Conservation (phyloP, 1,139 yeast species). For the Saccharomyces hybrid region DNA sequence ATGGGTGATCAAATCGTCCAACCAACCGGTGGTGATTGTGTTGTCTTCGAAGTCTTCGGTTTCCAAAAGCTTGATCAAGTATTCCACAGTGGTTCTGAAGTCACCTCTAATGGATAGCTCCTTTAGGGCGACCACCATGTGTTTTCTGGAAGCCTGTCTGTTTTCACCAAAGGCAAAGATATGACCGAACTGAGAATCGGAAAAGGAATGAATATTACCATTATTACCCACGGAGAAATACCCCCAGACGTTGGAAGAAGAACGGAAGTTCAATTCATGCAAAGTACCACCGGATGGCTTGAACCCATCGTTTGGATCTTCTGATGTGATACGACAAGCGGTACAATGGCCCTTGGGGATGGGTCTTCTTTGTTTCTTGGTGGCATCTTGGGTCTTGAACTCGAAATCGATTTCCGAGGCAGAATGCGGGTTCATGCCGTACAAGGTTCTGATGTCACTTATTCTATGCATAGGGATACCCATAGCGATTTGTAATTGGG, state of each 20-base stretch:
- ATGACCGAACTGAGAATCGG: constrained; percentile 98
- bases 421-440: constrained; percentile 94
- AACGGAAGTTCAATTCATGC: constrained; percentile 92
- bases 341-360: constrained; percentile 97
- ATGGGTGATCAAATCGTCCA: constrained; percentile 88
- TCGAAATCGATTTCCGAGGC: constrained; percentile 87
- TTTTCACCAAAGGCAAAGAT: constrained; percentile 98
- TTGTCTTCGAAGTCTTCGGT: constrained; percentile 95
- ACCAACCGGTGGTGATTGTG: constrained; percentile 97
- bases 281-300: constrained; percentile 96
- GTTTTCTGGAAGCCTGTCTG: constrained; percentile 94
- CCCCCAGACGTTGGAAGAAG: constrained; percentile 98
- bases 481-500: constrained; percentile 98
- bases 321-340: constrained; percentile 97
- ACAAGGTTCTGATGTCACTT: constrained; percentile 81
- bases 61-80: constrained; percentile 86
- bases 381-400: constrained; percentile 65
- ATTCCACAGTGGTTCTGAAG: constrained; percentile 97
- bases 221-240: constrained; percentile 94
- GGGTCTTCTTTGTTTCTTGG: constrained; percentile 74
- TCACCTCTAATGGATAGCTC: constrained; percentile 97
- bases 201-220: constrained; percentile 94
- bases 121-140: constrained; percentile 96
- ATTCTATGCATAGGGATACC: constrained; percentile 96
- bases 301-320: constrained; percentile 98